Evolutionary conservation across 306 rosid species (phyloP).

Genomic region (Vigna unguiculata): DNA sequence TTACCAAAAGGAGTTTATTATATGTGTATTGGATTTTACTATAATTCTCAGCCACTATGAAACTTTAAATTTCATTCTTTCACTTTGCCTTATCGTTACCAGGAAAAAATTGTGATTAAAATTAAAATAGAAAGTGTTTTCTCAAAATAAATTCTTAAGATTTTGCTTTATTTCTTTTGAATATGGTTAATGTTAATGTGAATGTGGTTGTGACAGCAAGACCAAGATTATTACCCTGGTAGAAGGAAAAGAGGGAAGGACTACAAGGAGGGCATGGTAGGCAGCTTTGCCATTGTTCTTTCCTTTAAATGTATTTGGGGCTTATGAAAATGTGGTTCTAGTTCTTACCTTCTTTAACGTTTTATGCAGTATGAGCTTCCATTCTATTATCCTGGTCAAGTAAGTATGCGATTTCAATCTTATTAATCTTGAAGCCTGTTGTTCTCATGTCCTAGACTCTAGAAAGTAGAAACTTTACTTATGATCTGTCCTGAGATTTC

Average conservation of each 20-base stretch:
- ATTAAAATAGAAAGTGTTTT: background rate
- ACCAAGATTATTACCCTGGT: slow-evolving; percentile 94
- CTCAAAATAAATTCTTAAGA: background rate
- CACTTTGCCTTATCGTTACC: background rate
- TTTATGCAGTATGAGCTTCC: slow-evolving; percentile 97
- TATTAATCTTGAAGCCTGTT: slow-evolving; percentile 28
- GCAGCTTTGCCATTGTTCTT: slow-evolving; percentile 28
- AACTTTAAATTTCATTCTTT: background rate
- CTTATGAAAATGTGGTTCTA: slow-evolving; percentile 30
- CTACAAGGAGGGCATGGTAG: slow-evolving; percentile 93
- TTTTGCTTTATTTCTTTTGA: background rate
- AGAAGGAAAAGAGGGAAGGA: slow-evolving; percentile 98
- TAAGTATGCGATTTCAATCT: slow-evolving; percentile 66
- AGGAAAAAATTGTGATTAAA: background rate
- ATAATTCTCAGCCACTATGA: background rate
- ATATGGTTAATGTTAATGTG: slow-evolving; percentile 27
- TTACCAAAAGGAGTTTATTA: too few species aligned
- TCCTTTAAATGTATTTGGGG: background rate
- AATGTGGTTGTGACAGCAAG: slow-evolving; percentile 61
- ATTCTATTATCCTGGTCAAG: slow-evolving; percentile 96
- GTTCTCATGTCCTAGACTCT: slow-evolving; percentile 12
- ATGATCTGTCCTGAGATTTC: slow-evolving; percentile 14
- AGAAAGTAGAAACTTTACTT: slow-evolving; percentile 27
- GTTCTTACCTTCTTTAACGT: slow-evolving; percentile 37
- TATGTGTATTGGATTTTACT: background rate